These are phyloP conservation scores for Hymenochaete sp. DNA, from an alignment of 1,284 basidiomycete genomes.

Conservation along the genomic window DNA sequence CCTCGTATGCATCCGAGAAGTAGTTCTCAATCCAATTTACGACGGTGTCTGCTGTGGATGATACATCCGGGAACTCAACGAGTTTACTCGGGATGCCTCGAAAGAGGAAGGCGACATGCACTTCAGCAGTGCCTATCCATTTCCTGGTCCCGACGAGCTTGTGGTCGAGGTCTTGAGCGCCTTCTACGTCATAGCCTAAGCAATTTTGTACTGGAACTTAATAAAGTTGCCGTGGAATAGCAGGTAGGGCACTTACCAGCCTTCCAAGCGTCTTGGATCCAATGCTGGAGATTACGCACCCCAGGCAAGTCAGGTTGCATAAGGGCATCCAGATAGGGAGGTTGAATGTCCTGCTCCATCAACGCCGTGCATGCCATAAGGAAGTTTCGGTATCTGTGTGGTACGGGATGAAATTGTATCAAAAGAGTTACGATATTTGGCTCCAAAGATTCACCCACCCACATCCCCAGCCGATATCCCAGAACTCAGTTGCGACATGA, in stretches of 20 bases:
- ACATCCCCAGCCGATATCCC: constrained; percentile 67
- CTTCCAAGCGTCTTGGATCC: constrained; percentile 77
- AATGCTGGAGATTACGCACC: constrained; percentile 62
- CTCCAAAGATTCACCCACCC: constrained; percentile 37
- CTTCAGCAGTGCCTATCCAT: constrained; percentile 73
- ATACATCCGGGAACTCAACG: constrained; percentile 43
- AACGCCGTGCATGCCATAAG: constrained; percentile 72
- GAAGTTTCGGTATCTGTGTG: constrained; percentile 74
- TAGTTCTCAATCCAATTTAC: constrained; percentile 62
- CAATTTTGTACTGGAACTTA: no score
- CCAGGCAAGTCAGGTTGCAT: constrained; percentile 51
- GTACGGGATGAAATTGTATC: constrained; percentile 1
- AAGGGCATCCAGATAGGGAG: constrained; percentile 51
- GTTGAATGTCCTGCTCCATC: constrained; percentile 53
- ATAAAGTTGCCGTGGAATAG: not conserved
- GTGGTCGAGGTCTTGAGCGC: constrained; percentile 48
- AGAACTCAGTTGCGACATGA: constrained; percentile 49
- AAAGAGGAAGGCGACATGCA: constrained; percentile 60
- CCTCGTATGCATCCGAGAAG: constrained; percentile 34
- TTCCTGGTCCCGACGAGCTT: constrained; percentile 56
- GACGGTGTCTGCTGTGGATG: constrained; percentile 36
- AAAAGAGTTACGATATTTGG: constrained; percentile 4
- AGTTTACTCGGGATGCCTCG: constrained; percentile 69
- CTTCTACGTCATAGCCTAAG: constrained; percentile 66
- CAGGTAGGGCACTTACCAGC: constrained; percentile 34